Percentiles rank a stretch among this genome's conserved stretches.
These are phyloP conservation scores for Leonotis leonurus DNA, from an alignment of 257 asterid species.

Conservation along the genomic window DNA sequence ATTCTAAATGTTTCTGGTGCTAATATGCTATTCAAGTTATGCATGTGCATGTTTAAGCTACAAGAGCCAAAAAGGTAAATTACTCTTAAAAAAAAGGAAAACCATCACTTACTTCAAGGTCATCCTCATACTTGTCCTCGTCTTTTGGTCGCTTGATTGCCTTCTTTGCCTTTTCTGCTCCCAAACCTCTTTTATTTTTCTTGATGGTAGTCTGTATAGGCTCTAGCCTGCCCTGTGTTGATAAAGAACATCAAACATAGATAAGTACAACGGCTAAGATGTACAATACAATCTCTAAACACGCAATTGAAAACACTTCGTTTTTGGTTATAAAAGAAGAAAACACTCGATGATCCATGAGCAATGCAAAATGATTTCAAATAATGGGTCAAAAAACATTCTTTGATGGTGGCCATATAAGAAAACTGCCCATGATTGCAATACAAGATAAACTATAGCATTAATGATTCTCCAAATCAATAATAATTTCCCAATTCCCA, in stretches of 20 bases:
- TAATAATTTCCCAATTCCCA: not conserved
- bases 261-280: not conserved
- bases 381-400: too few relatives aligned
- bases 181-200: constrained; percentile 80
- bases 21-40: too few relatives aligned
- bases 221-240: constrained; percentile 83
- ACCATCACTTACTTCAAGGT: constrained; percentile 32
- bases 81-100: not conserved
- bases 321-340: too few relatives aligned
- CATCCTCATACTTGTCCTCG: constrained; percentile 20
- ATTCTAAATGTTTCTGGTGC: not conserved
- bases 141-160: constrained; percentile 18
- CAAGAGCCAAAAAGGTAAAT: not conserved
- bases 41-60: not conserved
- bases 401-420: not conserved
- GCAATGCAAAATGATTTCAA: not conserved
- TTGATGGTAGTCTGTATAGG: constrained; percentile 57
- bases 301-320: too few relatives aligned
- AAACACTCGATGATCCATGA: not conserved
- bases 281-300: not conserved
- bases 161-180: constrained; percentile 64
- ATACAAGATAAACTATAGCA: not conserved
- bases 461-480: not conserved
- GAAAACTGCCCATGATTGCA: not conserved
- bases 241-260: constrained; percentile 9